Conservation (phyloP, 140 eudicot species). For the Erigeron philadelphicus region DNA sequence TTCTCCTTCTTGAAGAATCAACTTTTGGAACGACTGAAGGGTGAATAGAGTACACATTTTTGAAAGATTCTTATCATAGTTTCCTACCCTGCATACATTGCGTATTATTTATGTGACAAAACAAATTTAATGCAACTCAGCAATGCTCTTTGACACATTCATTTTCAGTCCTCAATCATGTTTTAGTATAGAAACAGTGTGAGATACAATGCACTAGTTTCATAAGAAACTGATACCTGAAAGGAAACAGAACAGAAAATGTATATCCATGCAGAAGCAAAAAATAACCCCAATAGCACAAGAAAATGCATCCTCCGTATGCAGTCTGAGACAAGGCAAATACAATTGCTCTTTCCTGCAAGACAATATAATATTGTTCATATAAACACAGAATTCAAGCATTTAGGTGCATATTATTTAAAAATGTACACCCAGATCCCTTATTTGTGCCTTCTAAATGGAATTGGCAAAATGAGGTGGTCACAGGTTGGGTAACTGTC, state of each 20-base stretch:
- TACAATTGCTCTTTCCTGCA: constrained; percentile 79
- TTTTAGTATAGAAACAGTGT: constrained; percentile 6
- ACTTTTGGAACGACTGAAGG: constrained; percentile 73
- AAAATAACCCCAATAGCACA: constrained; percentile 91
- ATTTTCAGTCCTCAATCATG: constrained; percentile 6
- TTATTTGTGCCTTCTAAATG: constrained; percentile 5
- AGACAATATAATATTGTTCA: background rate
- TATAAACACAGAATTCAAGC: constrained; percentile 7
- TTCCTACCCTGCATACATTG: constrained; percentile 46
- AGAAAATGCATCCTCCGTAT: constrained; percentile 68
- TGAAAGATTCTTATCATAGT: constrained; percentile 56
- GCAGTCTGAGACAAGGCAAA: constrained; percentile 81
- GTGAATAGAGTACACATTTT: constrained; percentile 76
- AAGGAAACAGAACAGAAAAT: constrained; percentile 58
- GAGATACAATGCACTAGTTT: constrained; percentile 3
- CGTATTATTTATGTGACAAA: constrained; percentile 19
- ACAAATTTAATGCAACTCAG: constrained; percentile 3
- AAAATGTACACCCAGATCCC: background rate
- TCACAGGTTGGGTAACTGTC: background rate
- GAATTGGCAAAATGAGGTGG: background rate
- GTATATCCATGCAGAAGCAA: constrained; percentile 43
- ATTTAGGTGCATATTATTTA: background rate
- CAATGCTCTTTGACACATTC: constrained; percentile 6
- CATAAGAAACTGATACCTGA: constrained; percentile 46
- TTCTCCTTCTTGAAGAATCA: constrained; percentile 98